These are phyloP conservation scores for Phytophthora macrochlamydospora DNA, from an alignment of 352 stramenopile species.

Conservation along the genomic window DNA sequence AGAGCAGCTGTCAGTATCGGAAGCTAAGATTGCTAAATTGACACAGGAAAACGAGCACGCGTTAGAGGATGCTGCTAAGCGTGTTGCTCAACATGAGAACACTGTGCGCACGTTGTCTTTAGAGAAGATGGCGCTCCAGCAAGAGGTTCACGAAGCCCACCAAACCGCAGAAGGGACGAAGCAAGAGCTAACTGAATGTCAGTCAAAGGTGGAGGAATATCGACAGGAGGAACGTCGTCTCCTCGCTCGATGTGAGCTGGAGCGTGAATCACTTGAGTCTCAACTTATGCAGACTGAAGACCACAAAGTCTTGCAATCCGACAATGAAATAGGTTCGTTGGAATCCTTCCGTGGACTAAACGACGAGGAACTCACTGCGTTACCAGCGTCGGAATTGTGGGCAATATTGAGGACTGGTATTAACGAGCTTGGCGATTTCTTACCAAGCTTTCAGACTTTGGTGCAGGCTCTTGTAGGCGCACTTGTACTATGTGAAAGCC, in stretches of 20 bases:
- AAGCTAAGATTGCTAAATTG: constrained; percentile 8
- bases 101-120: constrained; percentile 4
- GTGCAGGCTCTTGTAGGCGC: constrained; percentile 31
- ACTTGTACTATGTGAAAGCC: constrained; percentile 43
- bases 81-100: constrained; percentile 19
- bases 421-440: constrained; percentile 40
- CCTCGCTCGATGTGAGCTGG: constrained; percentile 5
- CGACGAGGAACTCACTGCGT: constrained; percentile 14
- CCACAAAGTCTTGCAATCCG: background rate
- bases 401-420: constrained; percentile 22
- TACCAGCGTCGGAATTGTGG: constrained; percentile 20
- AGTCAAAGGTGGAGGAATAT: constrained; percentile 19
- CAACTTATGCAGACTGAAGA: constrained; percentile 29
- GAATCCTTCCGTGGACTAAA: constrained; percentile 22
- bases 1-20: constrained; percentile 4
- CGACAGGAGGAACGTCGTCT: constrained; percentile 8
- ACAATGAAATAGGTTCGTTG: background rate
- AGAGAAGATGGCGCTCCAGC: constrained; percentile 24
- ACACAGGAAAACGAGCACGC: constrained; percentile 5
- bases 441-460: constrained; percentile 47
- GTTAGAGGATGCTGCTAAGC: constrained; percentile 2
- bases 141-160: constrained; percentile 20
- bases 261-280: constrained; percentile 25
- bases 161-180: constrained; percentile 12
- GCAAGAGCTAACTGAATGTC: constrained; percentile 22